Base-by-base conservation (phyloP, 2,329 filamentous ascomycete species). In the Clarireedia sp. region DNA sequence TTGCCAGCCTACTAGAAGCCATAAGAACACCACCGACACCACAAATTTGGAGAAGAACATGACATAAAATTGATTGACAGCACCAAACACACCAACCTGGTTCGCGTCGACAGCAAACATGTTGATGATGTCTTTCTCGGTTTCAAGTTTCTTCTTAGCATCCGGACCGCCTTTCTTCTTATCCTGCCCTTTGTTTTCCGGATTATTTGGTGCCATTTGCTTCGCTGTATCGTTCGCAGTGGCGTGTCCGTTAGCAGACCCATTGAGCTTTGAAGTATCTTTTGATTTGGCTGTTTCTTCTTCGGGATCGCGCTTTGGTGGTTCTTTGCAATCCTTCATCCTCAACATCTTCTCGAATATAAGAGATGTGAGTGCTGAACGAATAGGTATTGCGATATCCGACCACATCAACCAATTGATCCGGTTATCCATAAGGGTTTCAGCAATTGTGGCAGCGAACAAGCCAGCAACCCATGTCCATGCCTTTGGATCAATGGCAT, bases 281-380 rank as follows among this genome's bases (percentile, higher is more conserved):
- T 58, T 44, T 8, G 46, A 21, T 26, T 51, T 58, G 5, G 21
- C 55, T 40, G 38, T 43, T n/a, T 50, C 41, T 14, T 55, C 46
- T 26, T 60, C 48, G 19, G 33, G 29, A 29, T 59, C 48, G n/a
- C 48, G 23, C 24, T 57, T 54, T 16, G 59, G 76, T 62, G 78
- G 81, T 46, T 73, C 61, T n/a, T 64, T 74, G 17, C 79, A 77
- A 66, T 90, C 87, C 66, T 90, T 91, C 54, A 83, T 79, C 40
- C 82, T 78, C 74, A 90, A 80, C 0, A 86, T 80, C 68, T 92
- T 92, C 57, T 82, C 79, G 63, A 90, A 91, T 16, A 91, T 78
- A 10, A 89, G 74, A 0, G 85, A 79, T 2, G 85, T 82, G 3
- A 92, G 73, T 62, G 89, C 82, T 19, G 82, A 79, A 48, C 85